phyloP scores from a whole-genome alignment of 768 basidiomycete genomes.

The Termitomyces sp. region DNA sequence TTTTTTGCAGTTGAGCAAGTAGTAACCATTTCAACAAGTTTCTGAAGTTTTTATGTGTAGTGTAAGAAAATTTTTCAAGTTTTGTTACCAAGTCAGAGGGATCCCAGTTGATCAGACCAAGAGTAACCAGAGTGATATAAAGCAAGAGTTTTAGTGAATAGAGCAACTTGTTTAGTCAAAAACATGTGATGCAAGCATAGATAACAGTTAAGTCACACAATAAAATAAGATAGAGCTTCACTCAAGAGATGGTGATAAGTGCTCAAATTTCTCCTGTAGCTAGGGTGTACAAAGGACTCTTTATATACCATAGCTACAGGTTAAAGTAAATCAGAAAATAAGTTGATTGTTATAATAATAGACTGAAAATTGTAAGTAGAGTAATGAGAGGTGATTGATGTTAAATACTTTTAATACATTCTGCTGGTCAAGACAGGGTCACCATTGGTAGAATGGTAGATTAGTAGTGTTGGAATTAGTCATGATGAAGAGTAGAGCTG shows the following conservation, averaged over 20 bases:
- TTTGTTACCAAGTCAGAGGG: neutral
- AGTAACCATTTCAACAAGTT: neutral
- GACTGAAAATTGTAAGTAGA: neutral
- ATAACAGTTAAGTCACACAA: too few species aligned
- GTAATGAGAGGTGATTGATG: neutral
- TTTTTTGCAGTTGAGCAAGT: neutral
- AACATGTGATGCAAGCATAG: too few species aligned
- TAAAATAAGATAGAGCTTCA: too few species aligned
- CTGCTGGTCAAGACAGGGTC: accelerated
- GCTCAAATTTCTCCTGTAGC: neutral
- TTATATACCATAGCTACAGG: neutral
- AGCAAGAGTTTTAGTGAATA: too few species aligned
- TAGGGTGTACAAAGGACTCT: neutral
- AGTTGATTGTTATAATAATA: neutral
- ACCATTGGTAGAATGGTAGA: too few species aligned
- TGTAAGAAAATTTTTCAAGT: too few species aligned
- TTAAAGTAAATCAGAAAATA: neutral
- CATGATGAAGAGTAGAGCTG: too few species aligned
- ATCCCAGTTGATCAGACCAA: neutral
- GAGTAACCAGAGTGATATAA: neutral
- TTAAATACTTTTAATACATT: neutral
- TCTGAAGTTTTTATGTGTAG: too few species aligned
- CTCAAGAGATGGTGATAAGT: neutral
- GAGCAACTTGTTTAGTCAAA: too few species aligned
- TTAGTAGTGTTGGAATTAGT: too few species aligned